Base-by-base conservation (phyloP, 257 asterid species). In the Paulownia fortunei region DNA sequence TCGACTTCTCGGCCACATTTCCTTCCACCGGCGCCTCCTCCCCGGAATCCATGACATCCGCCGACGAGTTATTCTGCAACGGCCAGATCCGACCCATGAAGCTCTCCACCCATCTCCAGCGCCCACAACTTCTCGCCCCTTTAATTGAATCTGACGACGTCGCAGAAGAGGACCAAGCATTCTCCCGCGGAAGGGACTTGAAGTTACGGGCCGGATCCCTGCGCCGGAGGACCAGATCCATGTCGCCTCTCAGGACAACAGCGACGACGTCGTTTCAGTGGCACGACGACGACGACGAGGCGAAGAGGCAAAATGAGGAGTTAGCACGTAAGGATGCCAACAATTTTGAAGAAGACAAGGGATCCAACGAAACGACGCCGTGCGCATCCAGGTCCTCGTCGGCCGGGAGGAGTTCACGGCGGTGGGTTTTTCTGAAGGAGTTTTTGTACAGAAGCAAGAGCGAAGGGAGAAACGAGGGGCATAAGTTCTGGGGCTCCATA, bases 41-140 rank as follows among this genome's bases (percentile, higher is more conserved):
- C 49, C 82, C 3, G 84, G 92, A 83, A 77, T 79, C 91, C 69
- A 90, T 90, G 95, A 78, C 85, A 77, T 84, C 97, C 19, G 97
- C 96, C 30, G 97, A 92, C 72, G 97, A 92, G 81, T 82, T 92
- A 41, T 92, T 92, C 82, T 61, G 81, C 64, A 92, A 92, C 72
- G 97, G 97, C n/a, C 90, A 88, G 92, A 92, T 92, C 90, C 96
- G 94, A 5, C 94, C 97, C 12, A 87, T 91, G 88, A 89, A 87
- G 77, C 86, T 87, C 58, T 89, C 96, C 19, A 78, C 86, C 11
- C 89, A 89, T 70, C 89, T 87, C 74, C 83, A 81, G 65, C 83
- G 89, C 9, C 92, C 90, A 32, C 90, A 85, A 44, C 36, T 76
- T 5, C 82, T 86, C 2, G 81, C 88, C 6, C 94, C 92, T 6